Base-by-base conservation (phyloP, 768 basidiomycete genomes). In the Suillus paluster region DNA sequence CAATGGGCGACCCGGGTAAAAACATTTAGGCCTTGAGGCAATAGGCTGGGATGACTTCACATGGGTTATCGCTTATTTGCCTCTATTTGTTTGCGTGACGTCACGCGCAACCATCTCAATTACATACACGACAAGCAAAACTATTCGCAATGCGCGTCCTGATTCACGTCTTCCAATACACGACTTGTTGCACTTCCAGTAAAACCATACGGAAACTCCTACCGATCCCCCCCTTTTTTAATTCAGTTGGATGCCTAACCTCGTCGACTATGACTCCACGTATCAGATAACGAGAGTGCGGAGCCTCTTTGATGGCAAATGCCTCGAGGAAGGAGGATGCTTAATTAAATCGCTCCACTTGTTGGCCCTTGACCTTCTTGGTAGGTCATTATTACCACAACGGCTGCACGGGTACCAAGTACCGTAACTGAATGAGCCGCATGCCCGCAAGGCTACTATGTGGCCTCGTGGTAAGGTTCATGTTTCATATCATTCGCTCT, bases 81-180 rank as follows among this genome's bases (percentile, higher is more conserved):
- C 14, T 56, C 19, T 64, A 38, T 64, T 71, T 72, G 57, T 33
- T 58, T 54, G 42, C 33, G 27, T 74, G 73, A 73, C 66, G 69
- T 74, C 72, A 74, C 61, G 46, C 57, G 38, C n/a, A n/a, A 48
- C 38, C 42, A 23, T 25, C 27, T 25, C 12, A 36, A 65, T 59
- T 46, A 42, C 36, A 56, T 60, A 58, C 50, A 48, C 34, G 10
- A 9, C 36, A 3, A n/a, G 0, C 46, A 48, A 15, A n/a, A 48
- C 14, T 15, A 48, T 25, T 48, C 8, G 14, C 6, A 45, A n/a
- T n/a, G n/a, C n/a, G n/a, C n/a, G n/a, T 45, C 44, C 21, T 45
- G n/a, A 23, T 45, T 45, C 46, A 25, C 46, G 27, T 49, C 34
- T 34, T 34, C 46, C n/a, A 25, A 30, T 6, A 30, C 30, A 30